phyloP scores from a whole-genome alignment of 2,329 filamentous ascomycete species.

The Aspergillus eucalypticola region DNA sequence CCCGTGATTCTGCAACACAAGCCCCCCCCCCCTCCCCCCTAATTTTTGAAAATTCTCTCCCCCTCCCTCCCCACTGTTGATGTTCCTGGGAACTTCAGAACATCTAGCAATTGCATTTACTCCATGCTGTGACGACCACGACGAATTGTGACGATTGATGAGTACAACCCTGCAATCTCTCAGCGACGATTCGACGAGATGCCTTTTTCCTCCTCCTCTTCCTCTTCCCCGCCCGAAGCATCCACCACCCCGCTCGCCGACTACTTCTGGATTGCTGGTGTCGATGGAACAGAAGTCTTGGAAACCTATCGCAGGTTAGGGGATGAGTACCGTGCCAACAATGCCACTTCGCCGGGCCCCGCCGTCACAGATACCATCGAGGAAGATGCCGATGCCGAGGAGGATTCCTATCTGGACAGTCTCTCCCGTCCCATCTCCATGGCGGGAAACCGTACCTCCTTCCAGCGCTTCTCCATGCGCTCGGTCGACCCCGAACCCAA shows the following conservation, averaged over 20 bases:
- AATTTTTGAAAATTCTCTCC: constrained; percentile 16
- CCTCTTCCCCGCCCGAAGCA: constrained; percentile 37
- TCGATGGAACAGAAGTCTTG: constrained; percentile 49
- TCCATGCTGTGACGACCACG: constrained; percentile 26
- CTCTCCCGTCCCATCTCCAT: constrained; percentile 45
- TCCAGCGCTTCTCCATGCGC: constrained; percentile 48
- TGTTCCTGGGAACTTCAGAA: constrained; percentile 10
- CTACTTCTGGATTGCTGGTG: constrained; percentile 64
- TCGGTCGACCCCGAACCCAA: constrained; percentile 50
- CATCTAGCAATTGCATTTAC: constrained; percentile 14
- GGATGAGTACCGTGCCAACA: constrained; percentile 44
- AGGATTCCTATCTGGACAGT: constrained; percentile 31
- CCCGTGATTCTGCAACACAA: constrained; percentile 15
- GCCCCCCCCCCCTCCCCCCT: too few species aligned
- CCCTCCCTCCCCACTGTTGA: constrained; percentile 9
- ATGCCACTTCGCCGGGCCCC: constrained; percentile 36
- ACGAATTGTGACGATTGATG: constrained; percentile 29
- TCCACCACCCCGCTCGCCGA: constrained; percentile 61
- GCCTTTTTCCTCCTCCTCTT: constrained; percentile 28
- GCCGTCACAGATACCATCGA: constrained; percentile 60
- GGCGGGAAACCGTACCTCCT: constrained; percentile 38
- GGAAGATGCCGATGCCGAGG: constrained; percentile 60
- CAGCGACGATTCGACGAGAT: constrained; percentile 29
- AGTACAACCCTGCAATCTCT: constrained; percentile 21
- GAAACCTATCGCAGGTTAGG: constrained; percentile 46